Evolutionary conservation across 2,329 filamentous ascomycete species (phyloP).

Genomic region (Beauveria pseudobassiana): DNA sequence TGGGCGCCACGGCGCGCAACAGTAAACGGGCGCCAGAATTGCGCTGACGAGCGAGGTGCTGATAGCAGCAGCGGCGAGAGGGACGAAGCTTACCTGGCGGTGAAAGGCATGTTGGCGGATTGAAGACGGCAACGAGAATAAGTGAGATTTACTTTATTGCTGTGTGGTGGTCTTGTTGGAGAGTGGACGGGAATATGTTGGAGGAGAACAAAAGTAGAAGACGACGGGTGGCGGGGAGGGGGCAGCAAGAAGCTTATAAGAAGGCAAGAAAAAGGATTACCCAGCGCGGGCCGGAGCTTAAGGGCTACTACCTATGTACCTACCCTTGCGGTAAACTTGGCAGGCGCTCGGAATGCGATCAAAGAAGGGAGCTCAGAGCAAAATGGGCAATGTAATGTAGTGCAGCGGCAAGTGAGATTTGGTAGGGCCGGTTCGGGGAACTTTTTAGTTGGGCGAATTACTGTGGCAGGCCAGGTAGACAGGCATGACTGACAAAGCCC

Average conservation of each 20-base stretch:
- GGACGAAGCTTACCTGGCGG: slow-evolving; percentile 40
- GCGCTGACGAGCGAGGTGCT: neutral
- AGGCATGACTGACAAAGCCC: too few species aligned
- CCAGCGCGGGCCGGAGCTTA: neutral
- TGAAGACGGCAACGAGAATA: neutral
- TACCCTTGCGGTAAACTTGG: neutral
- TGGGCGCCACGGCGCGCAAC: neutral
- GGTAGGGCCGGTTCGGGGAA: neutral
- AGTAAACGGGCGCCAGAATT: neutral
- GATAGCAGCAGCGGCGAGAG: neutral
- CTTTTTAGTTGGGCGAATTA: neutral
- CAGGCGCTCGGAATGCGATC: neutral
- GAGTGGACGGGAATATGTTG: neutral
- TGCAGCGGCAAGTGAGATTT: neutral
- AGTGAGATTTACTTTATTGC: neutral
- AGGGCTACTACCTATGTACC: neutral
- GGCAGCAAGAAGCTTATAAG: slow-evolving; percentile 11
- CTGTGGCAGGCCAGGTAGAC: too few species aligned
- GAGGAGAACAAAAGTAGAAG: neutral
- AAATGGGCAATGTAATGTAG: neutral
- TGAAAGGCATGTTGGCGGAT: slow-evolving; percentile 48
- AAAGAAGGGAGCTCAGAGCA: neutral
- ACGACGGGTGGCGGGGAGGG: neutral
- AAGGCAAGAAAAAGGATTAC: neutral
- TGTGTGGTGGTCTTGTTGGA: neutral